These are phyloP conservation scores for Chernovozyma aurita DNA, from an alignment of 1,139 yeast species.

Conservation along the genomic window DNA sequence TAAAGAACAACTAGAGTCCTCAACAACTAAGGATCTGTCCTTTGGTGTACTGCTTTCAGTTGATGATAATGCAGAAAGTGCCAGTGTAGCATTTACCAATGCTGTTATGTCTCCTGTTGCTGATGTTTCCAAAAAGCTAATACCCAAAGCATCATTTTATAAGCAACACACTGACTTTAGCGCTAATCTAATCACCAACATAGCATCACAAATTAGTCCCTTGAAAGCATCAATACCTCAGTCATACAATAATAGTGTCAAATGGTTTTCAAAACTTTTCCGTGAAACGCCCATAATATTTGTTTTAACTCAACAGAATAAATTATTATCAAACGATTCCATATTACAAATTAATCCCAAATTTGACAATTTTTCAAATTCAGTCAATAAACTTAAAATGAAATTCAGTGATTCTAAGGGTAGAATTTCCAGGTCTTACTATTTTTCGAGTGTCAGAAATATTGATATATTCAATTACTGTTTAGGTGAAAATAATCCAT, in stretches of 20 bases:
- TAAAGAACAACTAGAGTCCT: neutral
- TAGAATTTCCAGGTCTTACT: conserved; percentile 19
- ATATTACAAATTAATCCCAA: conserved; percentile 20
- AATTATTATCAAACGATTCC: conserved; percentile 26
- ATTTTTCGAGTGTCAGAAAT: conserved; percentile 24
- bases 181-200: neutral
- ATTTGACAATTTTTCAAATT: neutral
- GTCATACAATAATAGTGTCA: conserved; percentile 6
- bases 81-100: neutral
- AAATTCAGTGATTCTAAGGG: conserved; percentile 5
- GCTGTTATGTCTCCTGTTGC: neutral
- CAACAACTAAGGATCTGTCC: no score
- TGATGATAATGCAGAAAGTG: neutral
- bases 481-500: conserved; percentile 1
- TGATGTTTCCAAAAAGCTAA: neutral
- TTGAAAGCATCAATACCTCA: neutral
- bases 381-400: conserved; percentile 9
- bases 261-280: conserved; percentile 28
- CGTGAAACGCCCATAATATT: conserved; percentile 29
- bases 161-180: neutral
- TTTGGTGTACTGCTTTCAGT: neutral
- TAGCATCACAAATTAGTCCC: neutral
- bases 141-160: neutral
- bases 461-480: conserved; percentile 22
- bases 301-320: conserved; percentile 24